phyloP scores from a whole-genome alignment of 306 rosid species.

The Datisca glomerata region DNA sequence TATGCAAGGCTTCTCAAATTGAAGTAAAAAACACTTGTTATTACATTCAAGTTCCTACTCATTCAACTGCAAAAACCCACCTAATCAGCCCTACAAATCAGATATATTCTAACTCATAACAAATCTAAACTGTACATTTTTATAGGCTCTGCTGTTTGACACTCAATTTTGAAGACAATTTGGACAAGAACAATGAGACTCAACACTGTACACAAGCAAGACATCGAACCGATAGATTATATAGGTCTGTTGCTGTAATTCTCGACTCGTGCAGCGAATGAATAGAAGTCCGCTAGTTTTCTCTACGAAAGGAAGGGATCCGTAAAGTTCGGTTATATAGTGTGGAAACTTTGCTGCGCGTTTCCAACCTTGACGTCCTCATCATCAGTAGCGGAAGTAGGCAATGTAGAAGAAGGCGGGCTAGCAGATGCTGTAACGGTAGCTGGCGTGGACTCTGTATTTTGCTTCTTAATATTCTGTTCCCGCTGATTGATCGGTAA shows the following conservation, averaged over 20 bases:
- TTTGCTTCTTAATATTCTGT: constrained; percentile 46
- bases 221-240: too few relatives aligned
- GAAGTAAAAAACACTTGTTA: too few relatives aligned
- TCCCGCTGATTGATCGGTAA: constrained; percentile 55
- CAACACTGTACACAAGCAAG: constrained; percentile 6
- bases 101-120: too few relatives aligned
- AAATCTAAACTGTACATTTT: too few relatives aligned
- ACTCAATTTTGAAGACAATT: constrained; percentile 13
- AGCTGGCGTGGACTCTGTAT: constrained; percentile 29
- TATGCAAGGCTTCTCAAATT: too few relatives aligned
- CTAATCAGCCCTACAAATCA: too few relatives aligned
- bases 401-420: too few relatives aligned
- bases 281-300: constrained; percentile 55
- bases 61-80: too few relatives aligned
- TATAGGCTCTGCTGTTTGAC: constrained; percentile 20
- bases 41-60: too few relatives aligned
- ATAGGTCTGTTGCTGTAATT: constrained; percentile 59
- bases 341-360: constrained; percentile 33
- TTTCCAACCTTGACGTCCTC: constrained; percentile 42
- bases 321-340: constrained; percentile 25
- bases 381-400: constrained; percentile 31
- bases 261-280: constrained; percentile 53
- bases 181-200: constrained; percentile 23
- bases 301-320: constrained; percentile 52
- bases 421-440: too few relatives aligned